A percentile compares a stretch with the other conserved stretches of the same genome.
Evolutionary conservation across 2,329 filamentous ascomycete genomes (phyloP).

Genomic region (Periconia sp.): DNA sequence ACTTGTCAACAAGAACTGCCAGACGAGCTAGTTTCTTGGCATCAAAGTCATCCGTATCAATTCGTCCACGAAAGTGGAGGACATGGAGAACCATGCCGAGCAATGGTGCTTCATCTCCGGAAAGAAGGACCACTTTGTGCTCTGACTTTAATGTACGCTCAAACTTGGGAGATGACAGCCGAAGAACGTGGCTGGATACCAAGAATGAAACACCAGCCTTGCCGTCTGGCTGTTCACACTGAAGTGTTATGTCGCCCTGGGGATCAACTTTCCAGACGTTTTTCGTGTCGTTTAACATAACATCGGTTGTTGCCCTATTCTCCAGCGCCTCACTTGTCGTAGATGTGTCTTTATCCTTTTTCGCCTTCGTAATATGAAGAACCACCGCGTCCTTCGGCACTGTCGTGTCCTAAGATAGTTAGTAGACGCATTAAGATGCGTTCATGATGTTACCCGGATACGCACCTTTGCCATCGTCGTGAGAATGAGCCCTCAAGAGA

Average conservation of each 20-base stretch:
- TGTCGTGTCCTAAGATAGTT: too few species aligned
- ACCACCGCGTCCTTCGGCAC: too few species aligned
- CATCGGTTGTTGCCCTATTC: not conserved
- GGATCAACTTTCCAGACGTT: not conserved
- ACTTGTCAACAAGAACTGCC: slow-evolving; percentile 8
- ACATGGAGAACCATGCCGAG: slow-evolving; percentile 6
- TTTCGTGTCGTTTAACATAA: not conserved
- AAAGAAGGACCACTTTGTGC: too few species aligned
- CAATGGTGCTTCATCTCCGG: slow-evolving; percentile 5
- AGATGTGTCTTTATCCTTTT: too few species aligned
- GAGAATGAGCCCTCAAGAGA: too few species aligned
- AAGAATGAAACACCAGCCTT: not conserved
- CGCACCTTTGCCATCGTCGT: too few species aligned
- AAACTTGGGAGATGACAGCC: slow-evolving; percentile 9
- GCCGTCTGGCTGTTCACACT: not conserved
- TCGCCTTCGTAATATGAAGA: too few species aligned
- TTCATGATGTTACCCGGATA: too few species aligned
- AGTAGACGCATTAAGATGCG: too few species aligned
- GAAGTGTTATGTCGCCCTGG: not conserved
- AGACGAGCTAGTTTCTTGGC: slow-evolving; percentile 7
- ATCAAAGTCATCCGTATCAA: not conserved
- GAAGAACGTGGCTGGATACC: slow-evolving; percentile 10
- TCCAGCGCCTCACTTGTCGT: not conserved
- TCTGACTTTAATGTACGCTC: slow-evolving; percentile 4
- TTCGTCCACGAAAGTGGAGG: slow-evolving; percentile 4